Conservation (phyloP, 2,329 filamentous ascomycete genomes). For the Fusarium sublunatum region DNA sequence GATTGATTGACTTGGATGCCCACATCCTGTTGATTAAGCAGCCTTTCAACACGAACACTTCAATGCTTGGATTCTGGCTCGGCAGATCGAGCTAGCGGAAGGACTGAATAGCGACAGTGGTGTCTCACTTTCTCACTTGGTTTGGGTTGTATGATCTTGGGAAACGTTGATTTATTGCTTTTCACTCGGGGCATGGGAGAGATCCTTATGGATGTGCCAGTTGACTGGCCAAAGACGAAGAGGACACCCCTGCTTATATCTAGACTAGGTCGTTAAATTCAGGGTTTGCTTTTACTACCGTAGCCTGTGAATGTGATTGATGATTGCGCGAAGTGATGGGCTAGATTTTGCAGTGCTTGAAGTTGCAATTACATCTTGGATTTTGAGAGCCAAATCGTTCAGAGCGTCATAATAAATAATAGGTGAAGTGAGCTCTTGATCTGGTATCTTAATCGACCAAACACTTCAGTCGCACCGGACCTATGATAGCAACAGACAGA, state of each 20-base stretch:
- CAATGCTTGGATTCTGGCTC: conserved; percentile 4
- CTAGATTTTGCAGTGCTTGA: too few relatives aligned
- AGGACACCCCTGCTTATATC: conserved; percentile 39
- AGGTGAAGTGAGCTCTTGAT: too few relatives aligned
- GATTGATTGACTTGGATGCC: conserved; percentile 1
- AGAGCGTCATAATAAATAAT: too few relatives aligned
- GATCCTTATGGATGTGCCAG: conserved; percentile 31
- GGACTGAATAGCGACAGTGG: background rate
- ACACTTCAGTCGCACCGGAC: too few relatives aligned
- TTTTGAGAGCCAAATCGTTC: too few relatives aligned
- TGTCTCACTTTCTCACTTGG: conserved; percentile 21
- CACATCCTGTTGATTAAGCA: conserved; percentile 1
- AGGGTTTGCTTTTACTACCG: conserved; percentile 25
- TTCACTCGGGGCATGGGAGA: conserved; percentile 21
- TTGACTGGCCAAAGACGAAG: conserved; percentile 33
- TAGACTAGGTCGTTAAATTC: conserved; percentile 42
- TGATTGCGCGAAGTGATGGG: too few relatives aligned
- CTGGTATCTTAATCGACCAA: too few relatives aligned
- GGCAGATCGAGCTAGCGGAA: background rate
- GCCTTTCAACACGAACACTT: background rate
- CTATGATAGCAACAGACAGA: too few relatives aligned
- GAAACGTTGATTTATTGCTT: conserved; percentile 39
- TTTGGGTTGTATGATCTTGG: conserved; percentile 46
- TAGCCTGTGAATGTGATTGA: background rate
- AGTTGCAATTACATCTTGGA: too few relatives aligned